phyloP scores from a whole-genome alignment of 1,284 basidiomycete species.

The Bjerkandera adusta region DNA sequence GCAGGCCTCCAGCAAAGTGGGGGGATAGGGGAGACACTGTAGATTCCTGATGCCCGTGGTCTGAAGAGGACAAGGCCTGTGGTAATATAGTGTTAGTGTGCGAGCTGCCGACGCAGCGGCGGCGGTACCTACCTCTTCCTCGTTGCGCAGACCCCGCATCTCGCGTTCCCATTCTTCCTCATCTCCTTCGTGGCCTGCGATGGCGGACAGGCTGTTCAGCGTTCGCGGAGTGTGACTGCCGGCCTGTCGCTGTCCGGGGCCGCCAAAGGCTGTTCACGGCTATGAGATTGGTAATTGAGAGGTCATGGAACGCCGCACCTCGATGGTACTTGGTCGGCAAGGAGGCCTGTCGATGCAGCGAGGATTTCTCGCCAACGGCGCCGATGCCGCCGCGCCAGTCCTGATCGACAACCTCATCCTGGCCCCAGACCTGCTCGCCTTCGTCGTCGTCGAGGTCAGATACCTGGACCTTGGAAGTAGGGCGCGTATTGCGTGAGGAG shows the following conservation, averaged over 20 bases:
- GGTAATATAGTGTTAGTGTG: slow-evolving; percentile 1
- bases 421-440: slow-evolving; percentile 61
- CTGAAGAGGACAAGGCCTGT: slow-evolving; percentile 29
- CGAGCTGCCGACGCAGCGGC: slow-evolving; percentile 10
- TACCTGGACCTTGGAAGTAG: slow-evolving; percentile 58
- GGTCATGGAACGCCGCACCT: slow-evolving; percentile 43
- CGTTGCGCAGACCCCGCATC: slow-evolving; percentile 52
- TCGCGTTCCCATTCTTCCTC: slow-evolving; percentile 82
- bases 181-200: slow-evolving; percentile 79
- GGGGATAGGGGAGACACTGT: slow-evolving; percentile 61
- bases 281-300: slow-evolving; percentile 6
- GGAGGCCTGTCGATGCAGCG: slow-evolving; percentile 76
- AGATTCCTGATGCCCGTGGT: slow-evolving; percentile 46
- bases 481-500: slow-evolving; percentile 62
- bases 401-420: slow-evolving; percentile 74
- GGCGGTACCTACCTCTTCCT: slow-evolving; percentile 55
- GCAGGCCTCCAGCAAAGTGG: slow-evolving; percentile 41
- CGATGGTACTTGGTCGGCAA: slow-evolving; percentile 79
- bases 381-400: slow-evolving; percentile 79
- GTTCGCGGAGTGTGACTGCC: slow-evolving; percentile 67
- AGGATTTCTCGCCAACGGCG: slow-evolving; percentile 74
- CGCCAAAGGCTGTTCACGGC: slow-evolving; percentile 39
- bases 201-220: slow-evolving; percentile 78
- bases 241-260: slow-evolving; percentile 46
- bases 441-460: slow-evolving; percentile 59